Evolutionary conservation across 1,284 basidiomycete genomes (phyloP).

Genomic region (Sphaerobolus stellatus): DNA sequence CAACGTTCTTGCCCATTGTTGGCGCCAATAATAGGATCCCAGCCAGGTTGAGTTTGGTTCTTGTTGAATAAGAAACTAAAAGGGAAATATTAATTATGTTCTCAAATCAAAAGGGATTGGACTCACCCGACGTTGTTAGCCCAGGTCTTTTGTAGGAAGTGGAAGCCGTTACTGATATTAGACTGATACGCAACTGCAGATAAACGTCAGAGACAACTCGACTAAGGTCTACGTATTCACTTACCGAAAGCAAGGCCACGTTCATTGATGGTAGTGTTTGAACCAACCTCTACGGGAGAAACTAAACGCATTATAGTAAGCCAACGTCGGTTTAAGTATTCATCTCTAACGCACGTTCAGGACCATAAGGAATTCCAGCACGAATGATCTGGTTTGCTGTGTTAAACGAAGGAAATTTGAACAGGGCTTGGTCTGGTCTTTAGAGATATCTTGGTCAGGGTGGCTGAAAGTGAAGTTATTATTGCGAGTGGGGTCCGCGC

Average conservation of each 20-base stretch:
- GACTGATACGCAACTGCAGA: slow-evolving; percentile 45
- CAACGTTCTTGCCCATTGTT: slow-evolving; percentile 26
- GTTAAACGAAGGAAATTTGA: slow-evolving; percentile 37
- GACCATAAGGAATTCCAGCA: slow-evolving; percentile 48
- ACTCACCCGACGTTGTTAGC: slow-evolving; percentile 21
- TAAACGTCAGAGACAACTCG: neutral
- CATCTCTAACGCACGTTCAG: slow-evolving; percentile 26
- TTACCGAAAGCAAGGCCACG: slow-evolving; percentile 47
- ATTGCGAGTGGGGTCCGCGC: slow-evolving; percentile 36
- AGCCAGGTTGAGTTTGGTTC: slow-evolving; percentile 22
- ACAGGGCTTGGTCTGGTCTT: slow-evolving; percentile 48
- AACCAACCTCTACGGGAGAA: slow-evolving; percentile 33
- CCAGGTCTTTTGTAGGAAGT: slow-evolving; percentile 45
- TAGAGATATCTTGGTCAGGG: slow-evolving; percentile 23
- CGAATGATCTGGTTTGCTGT: slow-evolving; percentile 40
- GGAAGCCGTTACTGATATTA: slow-evolving; percentile 45
- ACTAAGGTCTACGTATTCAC: neutral
- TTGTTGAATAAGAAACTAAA: slow-evolving; percentile 27
- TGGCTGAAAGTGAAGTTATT: slow-evolving; percentile 45
- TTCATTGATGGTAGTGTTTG: slow-evolving; percentile 35
- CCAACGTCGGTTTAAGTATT: slow-evolving; percentile 13
- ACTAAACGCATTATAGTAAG: slow-evolving; percentile 20
- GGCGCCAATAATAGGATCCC: slow-evolving; percentile 43
- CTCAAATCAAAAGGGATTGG: slow-evolving; percentile 18
- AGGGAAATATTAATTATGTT: neutral